Evolutionary conservation across 768 basidiomycete species (phyloP).

Genomic region (Chlorophyllum brunneum): DNA sequence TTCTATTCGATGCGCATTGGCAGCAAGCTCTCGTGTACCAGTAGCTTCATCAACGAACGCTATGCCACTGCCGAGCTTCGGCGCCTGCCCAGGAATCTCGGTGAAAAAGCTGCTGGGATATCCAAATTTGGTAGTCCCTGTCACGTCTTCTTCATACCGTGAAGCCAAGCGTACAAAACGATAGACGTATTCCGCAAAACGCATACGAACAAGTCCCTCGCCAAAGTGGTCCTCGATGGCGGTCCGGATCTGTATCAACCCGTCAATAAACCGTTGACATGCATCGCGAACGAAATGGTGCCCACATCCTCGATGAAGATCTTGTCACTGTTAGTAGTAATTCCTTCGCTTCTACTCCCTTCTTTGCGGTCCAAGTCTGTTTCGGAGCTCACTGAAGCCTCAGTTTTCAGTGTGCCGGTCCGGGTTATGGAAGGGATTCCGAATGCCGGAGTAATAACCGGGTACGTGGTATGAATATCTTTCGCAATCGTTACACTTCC

Average conservation of each 20-base stretch:
- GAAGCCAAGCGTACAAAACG: constrained; percentile 90
- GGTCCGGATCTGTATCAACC: constrained; percentile 57
- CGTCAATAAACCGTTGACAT: constrained; percentile 2
- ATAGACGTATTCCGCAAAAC: constrained; percentile 84
- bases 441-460: constrained; percentile 39
- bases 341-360: constrained; percentile 51
- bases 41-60: constrained; percentile 70
- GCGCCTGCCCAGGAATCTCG: constrained; percentile 38
- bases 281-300: constrained; percentile 14
- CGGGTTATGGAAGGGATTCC: constrained; percentile 46
- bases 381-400: constrained; percentile 58
- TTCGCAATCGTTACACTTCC: constrained; percentile 86
- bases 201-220: constrained; percentile 80
- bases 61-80: constrained; percentile 75
- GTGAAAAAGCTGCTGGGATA: constrained; percentile 56
- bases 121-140: constrained; percentile 73
- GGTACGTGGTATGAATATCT: constrained; percentile 66
- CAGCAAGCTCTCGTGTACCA: constrained; percentile 64
- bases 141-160: constrained; percentile 85
- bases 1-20: constrained; percentile 84
- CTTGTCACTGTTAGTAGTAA: constrained; percentile 68
- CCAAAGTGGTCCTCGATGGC: constrained; percentile 93
- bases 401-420: constrained; percentile 61
- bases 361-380: constrained; percentile 71
- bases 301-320: constrained; percentile 93